phyloP scores from a whole-genome alignment of 78 protist species.

The Protostelium mycophagum region DNA sequence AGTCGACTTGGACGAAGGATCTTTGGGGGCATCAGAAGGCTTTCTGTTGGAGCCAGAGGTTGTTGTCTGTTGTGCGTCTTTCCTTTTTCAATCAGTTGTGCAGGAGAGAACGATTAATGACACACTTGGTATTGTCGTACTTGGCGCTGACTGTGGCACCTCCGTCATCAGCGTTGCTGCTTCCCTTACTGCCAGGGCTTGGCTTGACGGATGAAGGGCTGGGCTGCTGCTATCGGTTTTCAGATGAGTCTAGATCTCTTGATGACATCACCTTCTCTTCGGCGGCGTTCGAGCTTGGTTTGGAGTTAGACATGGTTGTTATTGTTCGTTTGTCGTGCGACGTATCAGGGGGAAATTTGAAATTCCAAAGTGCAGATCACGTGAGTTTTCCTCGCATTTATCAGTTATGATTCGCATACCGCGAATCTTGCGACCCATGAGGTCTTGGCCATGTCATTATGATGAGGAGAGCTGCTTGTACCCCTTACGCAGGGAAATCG shows the following conservation, averaged over 20 bases:
- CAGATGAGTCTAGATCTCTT: neutral
- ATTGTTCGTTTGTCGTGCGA: neutral
- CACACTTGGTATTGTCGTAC: neutral
- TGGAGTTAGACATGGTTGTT: neutral
- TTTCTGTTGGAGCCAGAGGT: neutral
- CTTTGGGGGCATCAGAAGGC: neutral
- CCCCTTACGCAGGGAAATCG: too few relatives aligned
- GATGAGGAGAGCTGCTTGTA: too few relatives aligned
- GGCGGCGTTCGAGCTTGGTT: neutral
- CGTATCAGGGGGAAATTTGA: neutral
- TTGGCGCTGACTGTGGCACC: neutral
- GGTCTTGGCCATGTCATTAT: too few relatives aligned
- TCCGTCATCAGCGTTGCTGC: neutral
- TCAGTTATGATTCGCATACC: too few relatives aligned
- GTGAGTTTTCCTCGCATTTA: too few relatives aligned
- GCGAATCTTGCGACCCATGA: too few relatives aligned
- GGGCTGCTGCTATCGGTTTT: neutral
- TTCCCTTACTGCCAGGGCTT: neutral
- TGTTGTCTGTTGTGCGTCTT: neutral
- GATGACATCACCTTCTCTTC: neutral
- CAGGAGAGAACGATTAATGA: too few relatives aligned
- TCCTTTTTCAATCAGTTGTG: neutral
- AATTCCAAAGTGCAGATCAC: neutral
- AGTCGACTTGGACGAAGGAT: neutral
- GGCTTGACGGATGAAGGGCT: neutral